Evolutionary conservation across 192 early-diverging fungal genomes (phyloP).

Genomic region (Martensiomyces pterosporus): DNA sequence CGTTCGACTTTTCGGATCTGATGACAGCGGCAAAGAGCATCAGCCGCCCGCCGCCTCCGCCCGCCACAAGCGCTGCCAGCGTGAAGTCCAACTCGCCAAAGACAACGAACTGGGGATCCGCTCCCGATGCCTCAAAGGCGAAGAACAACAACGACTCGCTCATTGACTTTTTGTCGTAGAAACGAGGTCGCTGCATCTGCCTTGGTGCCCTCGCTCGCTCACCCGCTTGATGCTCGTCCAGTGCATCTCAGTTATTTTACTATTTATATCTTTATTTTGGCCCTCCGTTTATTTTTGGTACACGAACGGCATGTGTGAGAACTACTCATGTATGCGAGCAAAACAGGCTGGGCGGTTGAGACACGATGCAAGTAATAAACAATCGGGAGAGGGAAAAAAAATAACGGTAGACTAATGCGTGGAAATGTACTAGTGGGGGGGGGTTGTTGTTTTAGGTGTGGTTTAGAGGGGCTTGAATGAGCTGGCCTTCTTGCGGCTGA

Average conservation of each 20-base stretch:
- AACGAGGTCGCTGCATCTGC: too few relatives aligned
- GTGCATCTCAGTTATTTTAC: background rate
- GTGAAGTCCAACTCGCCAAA: background rate
- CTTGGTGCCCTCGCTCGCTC: too few relatives aligned
- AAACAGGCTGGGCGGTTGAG: too few relatives aligned
- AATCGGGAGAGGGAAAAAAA: background rate
- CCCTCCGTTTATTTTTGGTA: too few relatives aligned
- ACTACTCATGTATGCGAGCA: too few relatives aligned
- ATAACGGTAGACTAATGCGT: background rate
- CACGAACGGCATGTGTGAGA: too few relatives aligned
- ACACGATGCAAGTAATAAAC: too few relatives aligned
- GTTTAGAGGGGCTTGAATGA: conserved; percentile 16
- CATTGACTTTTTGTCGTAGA: conserved; percentile 33
- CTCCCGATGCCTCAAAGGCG: conserved; percentile 4
- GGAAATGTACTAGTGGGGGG: too few relatives aligned
- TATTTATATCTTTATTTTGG: too few relatives aligned
- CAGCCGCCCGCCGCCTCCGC: conserved; percentile 6
- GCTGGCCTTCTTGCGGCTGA: conserved; percentile 42
- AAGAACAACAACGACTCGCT: conserved; percentile 10
- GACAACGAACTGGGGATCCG: background rate
- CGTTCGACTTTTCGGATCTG: conserved; percentile 49
- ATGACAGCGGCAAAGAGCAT: conserved; percentile 36
- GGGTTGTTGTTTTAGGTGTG: too few relatives aligned
- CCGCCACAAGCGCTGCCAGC: background rate
- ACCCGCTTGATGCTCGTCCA: too few relatives aligned